These are phyloP conservation scores for Cystofilobasidium macerans DNA, from an alignment of 768 basidiomycete species.

Conservation along the genomic window DNA sequence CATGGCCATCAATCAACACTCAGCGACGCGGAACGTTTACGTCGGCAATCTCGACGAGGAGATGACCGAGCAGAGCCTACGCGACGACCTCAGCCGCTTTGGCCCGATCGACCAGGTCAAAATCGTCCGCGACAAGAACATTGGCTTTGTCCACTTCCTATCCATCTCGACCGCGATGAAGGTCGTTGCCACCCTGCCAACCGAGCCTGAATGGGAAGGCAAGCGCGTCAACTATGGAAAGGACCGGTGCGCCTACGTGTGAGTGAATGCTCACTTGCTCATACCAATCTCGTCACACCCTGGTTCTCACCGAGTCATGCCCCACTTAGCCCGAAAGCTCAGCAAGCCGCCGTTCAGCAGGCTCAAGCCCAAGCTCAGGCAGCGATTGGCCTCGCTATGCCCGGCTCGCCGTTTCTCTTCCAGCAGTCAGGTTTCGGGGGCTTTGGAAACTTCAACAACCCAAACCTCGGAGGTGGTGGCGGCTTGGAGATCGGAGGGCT, in stretches of 20 bases:
- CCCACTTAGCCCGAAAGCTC: constrained; percentile 47
- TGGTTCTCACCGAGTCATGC: constrained; percentile 64
- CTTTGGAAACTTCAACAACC: constrained; percentile 30
- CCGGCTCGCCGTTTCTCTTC: constrained; percentile 34
- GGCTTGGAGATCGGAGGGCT: constrained; percentile 23
- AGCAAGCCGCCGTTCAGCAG: constrained; percentile 69
- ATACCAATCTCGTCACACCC: neutral
- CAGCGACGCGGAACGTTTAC: constrained; percentile 92
- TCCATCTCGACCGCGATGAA: constrained; percentile 90
- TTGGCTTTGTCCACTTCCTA: constrained; percentile 97
- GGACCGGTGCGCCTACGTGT: constrained; percentile 58
- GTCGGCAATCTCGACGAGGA: constrained; percentile 83
- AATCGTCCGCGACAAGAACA: constrained; percentile 98
- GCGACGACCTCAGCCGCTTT: constrained; percentile 83
- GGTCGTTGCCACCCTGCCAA: constrained; percentile 88
- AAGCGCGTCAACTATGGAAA: constrained; percentile 98
- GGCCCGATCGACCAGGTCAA: constrained; percentile 98
- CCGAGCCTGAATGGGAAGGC: constrained; percentile 84
- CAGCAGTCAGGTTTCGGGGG: constrained; percentile 30
- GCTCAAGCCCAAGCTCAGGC: constrained; percentile 40
- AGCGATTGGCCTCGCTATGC: constrained; percentile 30
- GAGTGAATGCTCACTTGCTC: constrained; percentile 1
- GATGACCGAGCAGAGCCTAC: constrained; percentile 71
- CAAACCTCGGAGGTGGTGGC: constrained; percentile 8
- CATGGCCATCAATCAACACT: constrained; percentile 78